A percentile compares a stretch with the other conserved stretches of the same genome.
These are phyloP conservation scores for Cercis canadensis DNA, from an alignment of 306 rosid genomes.

Conservation along the genomic window DNA sequence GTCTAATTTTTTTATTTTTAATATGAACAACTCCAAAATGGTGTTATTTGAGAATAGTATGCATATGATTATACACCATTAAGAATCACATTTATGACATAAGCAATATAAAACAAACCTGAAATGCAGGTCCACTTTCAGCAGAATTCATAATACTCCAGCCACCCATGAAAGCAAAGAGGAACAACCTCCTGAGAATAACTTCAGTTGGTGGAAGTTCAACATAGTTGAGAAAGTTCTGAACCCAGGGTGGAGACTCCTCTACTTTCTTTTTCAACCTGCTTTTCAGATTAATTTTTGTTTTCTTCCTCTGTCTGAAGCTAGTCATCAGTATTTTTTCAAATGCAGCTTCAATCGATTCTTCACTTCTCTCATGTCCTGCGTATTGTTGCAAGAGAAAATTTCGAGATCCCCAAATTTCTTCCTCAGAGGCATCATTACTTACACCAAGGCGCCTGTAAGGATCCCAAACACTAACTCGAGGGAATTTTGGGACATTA, in stretches of 20 bases:
- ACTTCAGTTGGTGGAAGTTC: slow-evolving; percentile 89
- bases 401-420: slow-evolving; percentile 92
- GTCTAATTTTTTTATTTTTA: not conserved
- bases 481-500: slow-evolving; percentile 75
- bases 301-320: slow-evolving; percentile 83
- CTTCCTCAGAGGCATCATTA: slow-evolving; percentile 92
- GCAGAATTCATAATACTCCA: slow-evolving; percentile 99
- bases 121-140: slow-evolving; percentile 99
- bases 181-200: slow-evolving; percentile 86
- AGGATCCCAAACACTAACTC: slow-evolving; percentile 85
- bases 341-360: slow-evolving; percentile 95
- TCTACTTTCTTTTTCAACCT: slow-evolving; percentile 94
- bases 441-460: slow-evolving; percentile 82
- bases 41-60: slow-evolving; percentile 2
- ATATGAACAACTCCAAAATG: not conserved
- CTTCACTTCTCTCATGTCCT: slow-evolving; percentile 93
- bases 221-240: slow-evolving; percentile 77
- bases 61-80: slow-evolving; percentile 16
- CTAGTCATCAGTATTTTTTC: slow-evolving; percentile 92
- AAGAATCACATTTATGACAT: not conserved
- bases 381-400: slow-evolving; percentile 90
- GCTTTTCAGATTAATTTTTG: slow-evolving; percentile 92
- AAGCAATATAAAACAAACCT: slow-evolving; percentile 67
- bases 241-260: slow-evolving; percentile 97
- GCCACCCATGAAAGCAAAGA: slow-evolving; percentile 94